Percentiles rank a stretch among this genome's conserved stretches.
Evolutionary conservation across 345 rosid genomes (phyloP).

Genomic region (Citropsis articulata): DNA sequence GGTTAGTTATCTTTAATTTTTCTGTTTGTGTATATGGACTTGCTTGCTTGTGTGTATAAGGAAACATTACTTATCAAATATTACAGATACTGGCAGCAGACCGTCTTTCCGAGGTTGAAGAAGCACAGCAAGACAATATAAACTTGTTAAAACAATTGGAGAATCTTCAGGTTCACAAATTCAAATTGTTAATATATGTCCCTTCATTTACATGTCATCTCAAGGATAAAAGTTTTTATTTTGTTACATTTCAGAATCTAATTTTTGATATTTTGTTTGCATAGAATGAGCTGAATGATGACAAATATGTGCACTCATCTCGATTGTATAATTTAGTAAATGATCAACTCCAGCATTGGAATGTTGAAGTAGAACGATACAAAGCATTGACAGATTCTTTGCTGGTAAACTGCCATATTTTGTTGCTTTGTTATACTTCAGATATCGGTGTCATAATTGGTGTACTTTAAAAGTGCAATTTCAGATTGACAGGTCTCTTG

Average conservation of each 20-base stretch:
- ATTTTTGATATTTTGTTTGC: conserved; percentile 18
- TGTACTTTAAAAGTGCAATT: conserved; percentile 28
- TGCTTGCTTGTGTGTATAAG: conserved; percentile 3
- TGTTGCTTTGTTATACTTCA: conserved; percentile 18
- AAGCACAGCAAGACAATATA: conserved; percentile 62
- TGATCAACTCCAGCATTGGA: conserved; percentile 84
- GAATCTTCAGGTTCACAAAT: conserved; percentile 60
- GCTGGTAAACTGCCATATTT: conserved; percentile 59
- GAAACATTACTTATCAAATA: conserved; percentile 26
- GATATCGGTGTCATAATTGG: conserved; percentile 11
- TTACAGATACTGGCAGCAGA: conserved; percentile 71
- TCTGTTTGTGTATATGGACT: not conserved
- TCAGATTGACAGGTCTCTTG: conserved; percentile 76
- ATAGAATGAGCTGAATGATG: conserved; percentile 81
- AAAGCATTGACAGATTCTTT: conserved; percentile 52
- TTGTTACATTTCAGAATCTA: conserved; percentile 11
- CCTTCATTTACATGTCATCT: conserved; percentile 12
- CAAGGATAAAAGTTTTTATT: conserved; percentile 1
- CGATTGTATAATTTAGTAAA: conserved; percentile 59
- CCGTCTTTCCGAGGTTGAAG: conserved; percentile 83
- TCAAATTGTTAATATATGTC: conserved; percentile 16
- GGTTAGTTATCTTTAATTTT: not conserved
- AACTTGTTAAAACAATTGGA: conserved; percentile 66
- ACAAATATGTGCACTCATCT: conserved; percentile 64
- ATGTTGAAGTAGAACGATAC: conserved; percentile 68